Percentiles rank a stretch among this genome's conserved stretches.
These are phyloP conservation scores for Colletotrichum neosansevieriae DNA, from an alignment of 2,329 filamentous ascomycete genomes.

Conservation along the genomic window DNA sequence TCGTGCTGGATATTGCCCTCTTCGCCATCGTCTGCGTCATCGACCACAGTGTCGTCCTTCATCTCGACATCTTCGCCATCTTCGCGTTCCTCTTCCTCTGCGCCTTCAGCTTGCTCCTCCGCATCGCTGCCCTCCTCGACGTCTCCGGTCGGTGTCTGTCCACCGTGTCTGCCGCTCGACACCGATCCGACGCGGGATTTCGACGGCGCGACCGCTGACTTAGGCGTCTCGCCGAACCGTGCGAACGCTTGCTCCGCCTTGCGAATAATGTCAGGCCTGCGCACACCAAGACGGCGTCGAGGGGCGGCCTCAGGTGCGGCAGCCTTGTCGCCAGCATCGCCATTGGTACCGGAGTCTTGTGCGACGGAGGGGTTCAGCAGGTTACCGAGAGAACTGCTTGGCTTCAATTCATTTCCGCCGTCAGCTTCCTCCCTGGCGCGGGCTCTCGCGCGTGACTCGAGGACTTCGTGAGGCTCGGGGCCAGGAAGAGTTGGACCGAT, in stretches of 20 bases:
- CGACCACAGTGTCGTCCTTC: slow-evolving; percentile 44
- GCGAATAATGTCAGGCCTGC: slow-evolving; percentile 69
- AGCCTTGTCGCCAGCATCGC: slow-evolving; percentile 52
- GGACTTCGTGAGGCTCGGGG: slow-evolving; percentile 59
- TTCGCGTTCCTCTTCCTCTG: slow-evolving; percentile 54
- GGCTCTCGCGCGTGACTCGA: slow-evolving; percentile 56
- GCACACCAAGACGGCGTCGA: slow-evolving; percentile 59
- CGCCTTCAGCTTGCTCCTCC: slow-evolving; percentile 55
- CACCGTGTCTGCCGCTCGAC: slow-evolving; percentile 62
- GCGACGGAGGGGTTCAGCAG: slow-evolving; percentile 58
- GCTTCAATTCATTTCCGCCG: slow-evolving; percentile 51
- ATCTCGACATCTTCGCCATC: slow-evolving; percentile 37
- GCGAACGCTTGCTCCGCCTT: slow-evolving; percentile 71
- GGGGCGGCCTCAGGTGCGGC: slow-evolving; percentile 53
- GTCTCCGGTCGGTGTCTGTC: slow-evolving; percentile 52
- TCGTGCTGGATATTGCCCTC: slow-evolving; percentile 14
- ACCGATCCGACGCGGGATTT: slow-evolving; percentile 65
- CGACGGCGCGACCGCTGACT: slow-evolving; percentile 48
- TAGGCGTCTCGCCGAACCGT: slow-evolving; percentile 63
- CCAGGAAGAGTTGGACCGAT: slow-evolving; percentile 71
- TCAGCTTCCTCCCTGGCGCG: slow-evolving; percentile 57
- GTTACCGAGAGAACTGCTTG: slow-evolving; percentile 53
- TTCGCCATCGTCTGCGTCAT: slow-evolving; percentile 43
- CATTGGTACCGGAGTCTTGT: slow-evolving; percentile 54
- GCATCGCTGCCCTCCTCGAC: slow-evolving; percentile 50